Evolutionary conservation across 768 basidiomycete genomes (phyloP).

Genomic region (Harrya chromipes): DNA sequence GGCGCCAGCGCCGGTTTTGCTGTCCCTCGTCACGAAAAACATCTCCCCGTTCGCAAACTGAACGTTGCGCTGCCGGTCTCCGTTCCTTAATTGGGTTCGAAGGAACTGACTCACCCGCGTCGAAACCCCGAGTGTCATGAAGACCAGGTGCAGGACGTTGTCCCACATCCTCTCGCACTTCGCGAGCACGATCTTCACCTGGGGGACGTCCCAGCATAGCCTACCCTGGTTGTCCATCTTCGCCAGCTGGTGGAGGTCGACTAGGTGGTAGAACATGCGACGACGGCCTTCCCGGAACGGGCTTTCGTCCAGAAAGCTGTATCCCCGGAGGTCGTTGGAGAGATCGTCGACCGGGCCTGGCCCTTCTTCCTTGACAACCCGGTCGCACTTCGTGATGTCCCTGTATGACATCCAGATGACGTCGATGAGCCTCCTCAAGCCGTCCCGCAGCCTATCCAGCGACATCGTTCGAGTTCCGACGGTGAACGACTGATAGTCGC

Average conservation of each 20-base stretch:
- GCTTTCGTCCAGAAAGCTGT: background rate
- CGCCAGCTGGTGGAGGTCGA: background rate
- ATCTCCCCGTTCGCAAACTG: background rate
- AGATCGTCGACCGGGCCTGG: no score
- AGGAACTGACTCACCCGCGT: background rate
- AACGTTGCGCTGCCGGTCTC: background rate
- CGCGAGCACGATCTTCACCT: background rate
- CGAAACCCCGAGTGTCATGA: background rate
- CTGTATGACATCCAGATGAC: background rate
- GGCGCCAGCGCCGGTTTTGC: background rate
- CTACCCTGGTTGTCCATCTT: background rate
- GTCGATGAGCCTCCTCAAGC: background rate
- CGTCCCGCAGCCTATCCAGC: background rate
- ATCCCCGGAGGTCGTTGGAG: no score
- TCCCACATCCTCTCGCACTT: background rate
- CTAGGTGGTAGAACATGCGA: background rate
- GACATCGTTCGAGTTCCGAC: background rate
- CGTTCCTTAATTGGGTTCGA: background rate
- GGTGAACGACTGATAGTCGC: background rate
- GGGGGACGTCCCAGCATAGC: slow-evolving; percentile 4
- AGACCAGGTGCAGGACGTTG: background rate
- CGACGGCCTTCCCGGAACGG: background rate
- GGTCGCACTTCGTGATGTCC: no score
- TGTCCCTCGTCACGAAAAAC: background rate
- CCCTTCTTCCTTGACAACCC: no score